Percentiles rank a stretch among this genome's conserved stretches.
phyloP scores from a whole-genome alignment of 78 protist species.

The Chrysochromulina tobinii region DNA sequence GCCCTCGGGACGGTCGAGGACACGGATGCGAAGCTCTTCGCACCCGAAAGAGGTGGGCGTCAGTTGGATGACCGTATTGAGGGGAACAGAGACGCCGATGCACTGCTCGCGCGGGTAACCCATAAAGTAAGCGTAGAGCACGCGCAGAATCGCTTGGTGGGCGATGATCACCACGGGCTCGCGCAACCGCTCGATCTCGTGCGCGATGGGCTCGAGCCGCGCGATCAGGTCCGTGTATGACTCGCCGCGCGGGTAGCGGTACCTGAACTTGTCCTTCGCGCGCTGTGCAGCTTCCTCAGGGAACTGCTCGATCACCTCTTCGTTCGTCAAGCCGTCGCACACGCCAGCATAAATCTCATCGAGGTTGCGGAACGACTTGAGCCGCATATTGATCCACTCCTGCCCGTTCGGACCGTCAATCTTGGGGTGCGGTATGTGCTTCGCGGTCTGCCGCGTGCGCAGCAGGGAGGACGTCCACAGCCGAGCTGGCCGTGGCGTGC shows the following conservation, averaged over 20 bases:
- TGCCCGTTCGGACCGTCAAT: too few species aligned
- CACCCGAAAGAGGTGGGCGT: constrained; percentile 69
- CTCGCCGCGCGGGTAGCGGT: constrained; percentile 91
- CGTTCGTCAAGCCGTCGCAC: constrained; percentile 92
- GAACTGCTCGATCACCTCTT: constrained; percentile 62
- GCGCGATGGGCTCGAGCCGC: constrained; percentile 84
- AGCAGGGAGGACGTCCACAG: constrained; percentile 13
- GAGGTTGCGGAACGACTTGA: constrained; percentile 10
- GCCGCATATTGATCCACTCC: not conserved
- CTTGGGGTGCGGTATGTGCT: not conserved
- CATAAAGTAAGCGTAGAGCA: constrained; percentile 74
- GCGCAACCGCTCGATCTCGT: constrained; percentile 82
- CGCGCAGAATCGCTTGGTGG: constrained; percentile 90
- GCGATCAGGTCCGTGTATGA: constrained; percentile 80
- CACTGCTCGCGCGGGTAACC: constrained; percentile 65
- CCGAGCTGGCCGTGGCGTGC: not conserved
- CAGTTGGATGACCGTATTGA: constrained; percentile 80
- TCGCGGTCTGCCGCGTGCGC: not conserved
- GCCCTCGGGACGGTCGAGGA: not conserved
- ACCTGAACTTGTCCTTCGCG: constrained; percentile 67
- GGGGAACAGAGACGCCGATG: constrained; percentile 60
- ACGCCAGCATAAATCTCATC: constrained; percentile 92
- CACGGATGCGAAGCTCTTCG: not conserved
- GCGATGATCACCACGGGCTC: constrained; percentile 73
- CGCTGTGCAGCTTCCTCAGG: constrained; percentile 78